These are phyloP conservation scores for Blastocystis sp. DNA, from an alignment of 352 stramenopile genomes.

Conservation along the genomic window DNA sequence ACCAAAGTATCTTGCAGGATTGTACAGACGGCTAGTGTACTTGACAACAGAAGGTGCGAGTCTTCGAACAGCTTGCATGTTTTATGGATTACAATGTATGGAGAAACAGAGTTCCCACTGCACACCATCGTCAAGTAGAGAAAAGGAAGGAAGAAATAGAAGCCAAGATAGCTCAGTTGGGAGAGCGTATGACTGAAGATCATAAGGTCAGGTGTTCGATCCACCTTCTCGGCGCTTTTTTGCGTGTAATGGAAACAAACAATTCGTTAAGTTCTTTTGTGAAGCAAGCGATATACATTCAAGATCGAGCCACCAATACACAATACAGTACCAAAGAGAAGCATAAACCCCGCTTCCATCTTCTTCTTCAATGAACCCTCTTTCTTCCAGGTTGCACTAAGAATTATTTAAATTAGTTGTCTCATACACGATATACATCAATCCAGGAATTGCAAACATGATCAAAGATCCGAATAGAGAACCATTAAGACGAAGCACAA, in stretches of 20 bases:
- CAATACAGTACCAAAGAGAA: constrained; percentile 16
- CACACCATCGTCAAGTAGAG: background rate
- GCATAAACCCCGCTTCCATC: constrained; percentile 41
- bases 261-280: background rate
- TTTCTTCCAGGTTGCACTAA: background rate
- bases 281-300: too few relatives aligned
- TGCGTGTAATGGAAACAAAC: background rate
- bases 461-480: constrained; percentile 61
- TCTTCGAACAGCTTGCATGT: constrained; percentile 26
- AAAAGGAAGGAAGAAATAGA: background rate
- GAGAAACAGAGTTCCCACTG: background rate
- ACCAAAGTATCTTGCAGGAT: constrained; percentile 39
- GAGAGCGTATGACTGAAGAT: constrained; percentile 68
- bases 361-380: constrained; percentile 35
- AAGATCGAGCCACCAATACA: background rate
- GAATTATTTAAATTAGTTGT: background rate
- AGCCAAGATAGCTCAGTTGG: constrained; percentile 68
- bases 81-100: background rate
- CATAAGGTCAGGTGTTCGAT: constrained; percentile 68
- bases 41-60: constrained; percentile 17
- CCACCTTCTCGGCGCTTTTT: constrained; percentile 68
- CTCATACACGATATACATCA: constrained; percentile 49
- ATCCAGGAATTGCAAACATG: constrained; percentile 63
- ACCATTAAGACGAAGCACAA: constrained; percentile 41
- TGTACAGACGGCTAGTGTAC: constrained; percentile 7